phyloP scores from a whole-genome alignment of 345 rosid species.

The Camelina sativa region DNA sequence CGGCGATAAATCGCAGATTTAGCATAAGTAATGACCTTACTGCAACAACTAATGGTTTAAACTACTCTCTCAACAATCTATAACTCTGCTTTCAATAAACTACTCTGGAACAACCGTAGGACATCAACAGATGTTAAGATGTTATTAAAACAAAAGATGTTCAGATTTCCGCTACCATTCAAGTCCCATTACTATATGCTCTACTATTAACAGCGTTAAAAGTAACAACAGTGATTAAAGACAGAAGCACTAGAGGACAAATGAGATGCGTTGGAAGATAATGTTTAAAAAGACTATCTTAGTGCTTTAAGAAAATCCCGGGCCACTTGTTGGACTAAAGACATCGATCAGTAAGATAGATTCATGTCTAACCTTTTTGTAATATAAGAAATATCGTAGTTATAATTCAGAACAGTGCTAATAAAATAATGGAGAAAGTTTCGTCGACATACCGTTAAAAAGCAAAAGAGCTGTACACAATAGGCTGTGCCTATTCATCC shows the following conservation, averaged over 20 bases:
- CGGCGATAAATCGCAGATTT: background rate
- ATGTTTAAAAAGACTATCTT: conserved; percentile 24
- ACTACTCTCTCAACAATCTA: conserved; percentile 12
- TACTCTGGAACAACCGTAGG: background rate
- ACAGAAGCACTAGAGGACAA: conserved; percentile 28
- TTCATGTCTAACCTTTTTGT: conserved; percentile 30
- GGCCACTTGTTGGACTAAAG: conserved; percentile 36
- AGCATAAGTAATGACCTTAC: background rate
- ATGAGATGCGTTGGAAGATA: conserved; percentile 33
- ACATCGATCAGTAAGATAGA: conserved; percentile 27
- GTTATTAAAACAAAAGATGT: conserved; percentile 9
- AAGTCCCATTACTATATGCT: background rate
- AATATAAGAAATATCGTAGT: conserved; percentile 10
- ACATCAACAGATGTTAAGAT: background rate
- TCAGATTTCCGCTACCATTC: background rate
- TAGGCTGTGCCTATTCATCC: conserved; percentile 41
- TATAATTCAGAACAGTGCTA: conserved; percentile 9
- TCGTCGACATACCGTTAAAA: conserved; percentile 37
- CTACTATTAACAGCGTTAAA: conserved; percentile 14
- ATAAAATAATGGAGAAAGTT: conserved; percentile 11
- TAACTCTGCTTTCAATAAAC: background rate
- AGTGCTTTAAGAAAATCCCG: conserved; percentile 35
- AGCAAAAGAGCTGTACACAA: conserved; percentile 33
- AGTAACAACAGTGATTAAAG: conserved; percentile 12
- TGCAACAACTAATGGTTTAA: conserved; percentile 16